These are phyloP conservation scores for Petunia hybrid DNA, from an alignment of 305 asterid genomes.

Conservation along the genomic window DNA sequence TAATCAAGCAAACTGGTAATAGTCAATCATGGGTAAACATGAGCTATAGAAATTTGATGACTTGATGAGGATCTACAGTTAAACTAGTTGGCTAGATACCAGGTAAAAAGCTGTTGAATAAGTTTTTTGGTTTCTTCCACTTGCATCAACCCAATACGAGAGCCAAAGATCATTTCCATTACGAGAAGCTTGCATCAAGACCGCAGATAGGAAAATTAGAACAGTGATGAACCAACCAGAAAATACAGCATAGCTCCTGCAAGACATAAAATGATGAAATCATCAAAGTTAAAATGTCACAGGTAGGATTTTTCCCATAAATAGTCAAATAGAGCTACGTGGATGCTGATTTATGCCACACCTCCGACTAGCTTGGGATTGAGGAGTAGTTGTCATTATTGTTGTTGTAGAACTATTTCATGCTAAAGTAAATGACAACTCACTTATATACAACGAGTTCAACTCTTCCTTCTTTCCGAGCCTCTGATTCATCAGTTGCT, in stretches of 20 bases:
- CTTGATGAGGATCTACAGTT: conserved; percentile 24
- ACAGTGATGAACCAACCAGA: conserved; percentile 77
- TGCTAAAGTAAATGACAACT: conserved; percentile 38
- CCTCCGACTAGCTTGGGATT: neutral
- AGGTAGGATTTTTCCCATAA: neutral
- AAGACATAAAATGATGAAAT: conserved; percentile 35
- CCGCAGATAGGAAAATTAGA: conserved; percentile 74
- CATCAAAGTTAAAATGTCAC: conserved; percentile 16
- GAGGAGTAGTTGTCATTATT: neutral
- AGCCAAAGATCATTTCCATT: conserved; percentile 98
- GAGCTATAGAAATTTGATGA: neutral
- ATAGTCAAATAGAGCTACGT: neutral
- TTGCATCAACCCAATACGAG: conserved; percentile 95
- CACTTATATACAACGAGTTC: conserved; percentile 85
- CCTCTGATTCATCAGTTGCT: conserved; percentile 65
- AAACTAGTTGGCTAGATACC: conserved; percentile 53
- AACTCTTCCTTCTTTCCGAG: conserved; percentile 90
- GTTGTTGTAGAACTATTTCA: neutral
- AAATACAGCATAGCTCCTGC: conserved; percentile 91
- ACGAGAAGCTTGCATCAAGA: conserved; percentile 97
- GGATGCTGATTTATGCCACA: neutral
- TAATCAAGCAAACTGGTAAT: neutral
- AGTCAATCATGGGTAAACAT: neutral
- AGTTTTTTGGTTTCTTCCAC: conserved; percentile 56
- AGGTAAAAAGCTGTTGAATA: conserved; percentile 76